Evolutionary conservation across 2,329 filamentous ascomycete species (phyloP).

Genomic region (Colletotrichum lini): DNA sequence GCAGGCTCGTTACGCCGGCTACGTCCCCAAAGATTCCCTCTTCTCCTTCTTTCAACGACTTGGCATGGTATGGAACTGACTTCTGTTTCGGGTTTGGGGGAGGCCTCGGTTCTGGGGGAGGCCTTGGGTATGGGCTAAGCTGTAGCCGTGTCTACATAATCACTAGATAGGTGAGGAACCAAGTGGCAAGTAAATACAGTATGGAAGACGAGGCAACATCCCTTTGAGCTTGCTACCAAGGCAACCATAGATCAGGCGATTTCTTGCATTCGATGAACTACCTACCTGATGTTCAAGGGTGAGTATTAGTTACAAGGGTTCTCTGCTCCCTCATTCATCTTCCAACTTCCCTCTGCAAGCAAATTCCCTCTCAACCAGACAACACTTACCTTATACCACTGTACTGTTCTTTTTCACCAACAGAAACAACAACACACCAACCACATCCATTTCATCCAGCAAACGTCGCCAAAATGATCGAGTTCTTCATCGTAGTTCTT

Average conservation of each 20-base stretch:
- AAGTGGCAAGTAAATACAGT: no score
- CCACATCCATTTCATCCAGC: not conserved
- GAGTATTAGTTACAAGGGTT: no score
- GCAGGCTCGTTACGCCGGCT: conserved; percentile 33
- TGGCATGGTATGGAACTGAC: conserved; percentile 33
- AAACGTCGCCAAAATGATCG: not conserved
- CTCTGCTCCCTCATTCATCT: no score
- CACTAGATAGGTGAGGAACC: no score
- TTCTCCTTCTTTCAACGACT: conserved; percentile 31
- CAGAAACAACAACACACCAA: not conserved
- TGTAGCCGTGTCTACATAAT: not conserved
- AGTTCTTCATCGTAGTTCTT: not conserved
- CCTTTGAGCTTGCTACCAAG: not conserved
- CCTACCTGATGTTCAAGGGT: no score
- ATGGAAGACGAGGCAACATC: no score
- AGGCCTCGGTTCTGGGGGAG: not conserved
- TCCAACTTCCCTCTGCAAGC: no score
- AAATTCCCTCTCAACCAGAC: no score
- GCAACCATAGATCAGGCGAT: not conserved
- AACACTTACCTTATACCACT: no score
- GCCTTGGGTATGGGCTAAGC: not conserved
- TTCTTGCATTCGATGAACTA: not conserved
- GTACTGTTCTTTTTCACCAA: no score
- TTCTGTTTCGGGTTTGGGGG: not conserved
- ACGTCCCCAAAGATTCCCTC: conserved; percentile 23